phyloP scores from a whole-genome alignment of 1,284 basidiomycete genomes.

The Tilletia walkeri region DNA sequence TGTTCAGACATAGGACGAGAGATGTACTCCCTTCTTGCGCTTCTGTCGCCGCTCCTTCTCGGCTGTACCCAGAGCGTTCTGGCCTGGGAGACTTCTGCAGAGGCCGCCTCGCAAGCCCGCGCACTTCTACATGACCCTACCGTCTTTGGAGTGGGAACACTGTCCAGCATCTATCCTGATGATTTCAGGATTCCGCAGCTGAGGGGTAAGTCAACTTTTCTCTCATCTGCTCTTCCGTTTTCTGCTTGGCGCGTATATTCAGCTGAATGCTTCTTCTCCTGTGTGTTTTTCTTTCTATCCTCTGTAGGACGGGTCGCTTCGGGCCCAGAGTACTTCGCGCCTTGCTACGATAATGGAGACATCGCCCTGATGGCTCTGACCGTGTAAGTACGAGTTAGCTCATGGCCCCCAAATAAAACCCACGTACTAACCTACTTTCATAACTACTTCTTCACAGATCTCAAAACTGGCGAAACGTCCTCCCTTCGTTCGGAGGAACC shows the following conservation, averaged over 20 bases:
- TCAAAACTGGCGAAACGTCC: constrained; percentile 48
- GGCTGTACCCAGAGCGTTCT: neutral
- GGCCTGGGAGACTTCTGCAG: neutral
- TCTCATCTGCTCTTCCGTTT: constrained; percentile 1
- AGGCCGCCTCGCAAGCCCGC: constrained; percentile 27
- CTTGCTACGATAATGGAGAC: constrained; percentile 44
- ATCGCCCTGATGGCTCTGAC: constrained; percentile 50
- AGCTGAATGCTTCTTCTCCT: constrained; percentile 13
- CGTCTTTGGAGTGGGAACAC: constrained; percentile 39
- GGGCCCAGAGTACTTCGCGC: constrained; percentile 51
- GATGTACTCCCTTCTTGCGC: neutral
- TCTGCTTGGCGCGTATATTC: neutral
- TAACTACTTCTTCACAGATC: constrained; percentile 26
- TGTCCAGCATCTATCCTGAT: constrained; percentile 36
- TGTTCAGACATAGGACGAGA: no score
- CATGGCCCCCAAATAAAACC: neutral
- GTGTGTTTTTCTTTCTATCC: constrained; percentile 6
- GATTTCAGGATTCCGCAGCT: constrained; percentile 28
- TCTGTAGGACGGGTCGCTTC: constrained; percentile 15
- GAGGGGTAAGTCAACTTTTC: constrained; percentile 28
- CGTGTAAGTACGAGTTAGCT: constrained; percentile 29
- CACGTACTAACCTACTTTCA: neutral
- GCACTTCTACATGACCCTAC: constrained; percentile 28
- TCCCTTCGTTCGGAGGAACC: constrained; percentile 23
- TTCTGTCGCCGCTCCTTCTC: neutral